Conservation (phyloP, 495 filamentous ascomycete genomes). For the Astrocystis sublimbata region DNA sequence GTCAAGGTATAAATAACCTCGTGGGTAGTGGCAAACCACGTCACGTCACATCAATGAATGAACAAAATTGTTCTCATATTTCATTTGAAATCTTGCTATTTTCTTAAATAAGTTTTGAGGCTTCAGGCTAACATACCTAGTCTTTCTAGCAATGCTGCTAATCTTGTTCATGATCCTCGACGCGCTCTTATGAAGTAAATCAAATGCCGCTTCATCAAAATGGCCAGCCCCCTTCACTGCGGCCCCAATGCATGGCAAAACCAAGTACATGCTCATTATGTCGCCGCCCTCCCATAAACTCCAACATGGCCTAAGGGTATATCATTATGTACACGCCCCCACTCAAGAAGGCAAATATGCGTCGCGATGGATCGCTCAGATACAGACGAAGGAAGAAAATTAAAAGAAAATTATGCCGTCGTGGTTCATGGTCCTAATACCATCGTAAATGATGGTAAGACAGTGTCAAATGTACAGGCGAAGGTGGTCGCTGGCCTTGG, state of each 20-base stretch:
- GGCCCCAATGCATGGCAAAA: background rate
- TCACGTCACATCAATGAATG: no score
- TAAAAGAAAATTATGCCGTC: background rate
- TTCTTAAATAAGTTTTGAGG: no score
- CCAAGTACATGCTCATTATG: background rate
- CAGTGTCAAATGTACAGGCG: slow-evolving; percentile 10
- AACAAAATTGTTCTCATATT: no score
- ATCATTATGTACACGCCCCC: background rate
- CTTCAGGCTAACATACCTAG: no score
- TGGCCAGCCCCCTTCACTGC: background rate
- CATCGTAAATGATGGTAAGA: background rate
- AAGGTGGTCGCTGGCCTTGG: background rate
- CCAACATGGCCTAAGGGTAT: slow-evolving; percentile 9
- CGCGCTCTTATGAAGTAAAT: background rate
- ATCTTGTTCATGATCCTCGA: background rate
- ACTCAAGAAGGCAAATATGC: background rate
- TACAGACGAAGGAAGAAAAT: background rate
- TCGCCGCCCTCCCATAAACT: background rate
- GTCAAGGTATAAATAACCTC: no score
- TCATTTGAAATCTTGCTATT: no score
- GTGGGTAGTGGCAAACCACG: no score
- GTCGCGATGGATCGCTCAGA: background rate
- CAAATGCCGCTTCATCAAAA: background rate
- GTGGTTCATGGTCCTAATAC: background rate
- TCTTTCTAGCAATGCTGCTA: background rate